phyloP scores from a whole-genome alignment of 2,329 filamentous ascomycete genomes.

The Hymenoscyphus repandus region DNA sequence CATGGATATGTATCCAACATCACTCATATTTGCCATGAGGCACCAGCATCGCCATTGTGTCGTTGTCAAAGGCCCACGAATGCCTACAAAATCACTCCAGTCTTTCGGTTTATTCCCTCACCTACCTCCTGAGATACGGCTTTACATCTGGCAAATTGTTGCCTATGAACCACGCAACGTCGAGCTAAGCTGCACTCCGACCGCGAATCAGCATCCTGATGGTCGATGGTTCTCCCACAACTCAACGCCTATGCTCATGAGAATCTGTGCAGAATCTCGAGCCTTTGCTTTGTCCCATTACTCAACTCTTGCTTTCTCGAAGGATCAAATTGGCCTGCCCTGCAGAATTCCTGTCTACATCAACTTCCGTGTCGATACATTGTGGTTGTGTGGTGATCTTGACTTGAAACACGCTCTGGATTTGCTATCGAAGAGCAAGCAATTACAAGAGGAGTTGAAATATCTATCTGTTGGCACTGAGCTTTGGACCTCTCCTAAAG shows the following conservation, averaged over 20 bases:
- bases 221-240: slow-evolving; percentile 16
- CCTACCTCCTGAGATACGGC: slow-evolving; percentile 17
- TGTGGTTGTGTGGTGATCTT: slow-evolving; percentile 5
- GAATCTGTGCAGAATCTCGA: slow-evolving; percentile 19
- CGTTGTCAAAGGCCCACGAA: neutral
- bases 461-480: neutral
- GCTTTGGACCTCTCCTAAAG: neutral
- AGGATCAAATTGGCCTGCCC: slow-evolving; percentile 5
- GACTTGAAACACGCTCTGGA: neutral
- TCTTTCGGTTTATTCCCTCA: slow-evolving; percentile 15
- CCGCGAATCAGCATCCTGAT: slow-evolving; percentile 5
- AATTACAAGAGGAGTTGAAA: slow-evolving; percentile 1
- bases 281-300: slow-evolving; percentile 16
- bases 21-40: slow-evolving; percentile 13
- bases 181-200: slow-evolving; percentile 14
- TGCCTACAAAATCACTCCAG: neutral
- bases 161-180: slow-evolving; percentile 10
- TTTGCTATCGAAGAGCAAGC: slow-evolving; percentile 1
- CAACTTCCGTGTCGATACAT: slow-evolving; percentile 7
- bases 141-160: slow-evolving; percentile 15
- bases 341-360: slow-evolving; percentile 10
- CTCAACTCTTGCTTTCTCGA: slow-evolving; percentile 25
- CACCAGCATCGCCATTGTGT: slow-evolving; percentile 14
- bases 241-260: slow-evolving; percentile 15
- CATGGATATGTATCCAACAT: slow-evolving; percentile 10